Evolutionary conservation across 73 alveolate species (phyloP).

Genomic region (Uronychia setigera): DNA sequence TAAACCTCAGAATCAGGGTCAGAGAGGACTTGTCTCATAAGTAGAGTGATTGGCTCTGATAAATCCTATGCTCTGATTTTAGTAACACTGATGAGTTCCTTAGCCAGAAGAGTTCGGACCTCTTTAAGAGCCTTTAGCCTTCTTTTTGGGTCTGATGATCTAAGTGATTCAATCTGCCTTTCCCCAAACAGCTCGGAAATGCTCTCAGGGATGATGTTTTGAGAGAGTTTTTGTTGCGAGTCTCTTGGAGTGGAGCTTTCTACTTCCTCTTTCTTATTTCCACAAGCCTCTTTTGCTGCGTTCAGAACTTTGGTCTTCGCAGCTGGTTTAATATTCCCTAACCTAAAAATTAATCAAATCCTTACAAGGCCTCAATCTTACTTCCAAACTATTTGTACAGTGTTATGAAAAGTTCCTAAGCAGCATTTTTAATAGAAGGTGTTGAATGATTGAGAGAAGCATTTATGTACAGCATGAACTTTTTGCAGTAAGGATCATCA

Average conservation of each 20-base stretch:
- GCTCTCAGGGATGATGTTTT: constrained; percentile 27
- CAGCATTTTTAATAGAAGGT: constrained; percentile 59
- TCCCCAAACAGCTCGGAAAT: constrained; percentile 9
- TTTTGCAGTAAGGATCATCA: constrained; percentile 6
- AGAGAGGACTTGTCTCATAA: constrained; percentile 44
- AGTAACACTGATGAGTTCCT: neutral
- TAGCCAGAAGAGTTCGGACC: constrained; percentile 31
- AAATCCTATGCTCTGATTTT: constrained; percentile 25
- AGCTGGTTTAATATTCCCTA: constrained; percentile 8
- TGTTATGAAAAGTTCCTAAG: constrained; percentile 45
- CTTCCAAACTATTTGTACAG: constrained; percentile 42
- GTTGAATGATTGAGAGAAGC: constrained; percentile 41
- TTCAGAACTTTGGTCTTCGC: constrained; percentile 13
- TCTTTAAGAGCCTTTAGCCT: constrained; percentile 55
- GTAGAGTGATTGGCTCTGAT: constrained; percentile 52
- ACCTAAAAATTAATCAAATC: neutral
- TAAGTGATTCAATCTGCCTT: constrained; percentile 28
- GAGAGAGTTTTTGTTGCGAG: too few relatives aligned
- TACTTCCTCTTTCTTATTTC: neutral
- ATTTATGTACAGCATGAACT: constrained; percentile 34
- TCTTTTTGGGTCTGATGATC: constrained; percentile 48
- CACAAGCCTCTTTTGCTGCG: constrained; percentile 23
- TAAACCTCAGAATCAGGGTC: constrained; percentile 59
- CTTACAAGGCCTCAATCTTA: constrained; percentile 24
- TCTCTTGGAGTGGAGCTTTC: too few relatives aligned